A percentile compares a stretch with the other conserved stretches of the same genome.
These are phyloP conservation scores for Lepidium didymum DNA, from an alignment of 345 rosid species.

Conservation along the genomic window DNA sequence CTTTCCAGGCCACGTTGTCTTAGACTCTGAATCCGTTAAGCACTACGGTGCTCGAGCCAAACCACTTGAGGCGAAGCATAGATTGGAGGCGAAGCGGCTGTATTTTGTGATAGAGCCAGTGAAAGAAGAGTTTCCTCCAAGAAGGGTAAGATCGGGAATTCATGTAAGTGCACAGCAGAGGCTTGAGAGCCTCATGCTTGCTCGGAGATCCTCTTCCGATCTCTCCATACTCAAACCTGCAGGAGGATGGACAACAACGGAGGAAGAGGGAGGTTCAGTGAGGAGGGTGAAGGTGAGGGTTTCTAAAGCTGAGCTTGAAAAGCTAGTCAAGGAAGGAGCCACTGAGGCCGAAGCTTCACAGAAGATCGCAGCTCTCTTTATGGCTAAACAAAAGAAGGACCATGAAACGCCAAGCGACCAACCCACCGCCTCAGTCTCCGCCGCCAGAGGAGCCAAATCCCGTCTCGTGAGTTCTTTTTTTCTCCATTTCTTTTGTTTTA, in stretches of 20 bases:
- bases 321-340: constrained; percentile 52
- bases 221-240: constrained; percentile 49
- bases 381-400: constrained; percentile 19
- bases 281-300: constrained; percentile 58
- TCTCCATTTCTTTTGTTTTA: not conserved
- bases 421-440: not conserved
- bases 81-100: constrained; percentile 61
- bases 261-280: constrained; percentile 9
- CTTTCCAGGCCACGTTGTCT: constrained; percentile 63
- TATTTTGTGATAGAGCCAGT: constrained; percentile 71
- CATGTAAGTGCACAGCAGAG: constrained; percentile 79
- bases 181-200: constrained; percentile 74
- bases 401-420: constrained; percentile 9
- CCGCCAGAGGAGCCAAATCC: constrained; percentile 29
- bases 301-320: constrained; percentile 66
- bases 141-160: constrained; percentile 83
- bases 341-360: constrained; percentile 57
- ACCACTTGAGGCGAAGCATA: constrained; percentile 47
- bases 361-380: constrained; percentile 35
- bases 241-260: not conserved
- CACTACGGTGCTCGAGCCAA: constrained; percentile 76
- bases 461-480: constrained; percentile 41
- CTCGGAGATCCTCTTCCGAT: constrained; percentile 81
- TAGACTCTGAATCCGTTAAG: constrained; percentile 81
- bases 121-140: constrained; percentile 41